phyloP scores from a whole-genome alignment of 805 yeast genomes.

The Hanseniaspora hatyaiensis region DNA sequence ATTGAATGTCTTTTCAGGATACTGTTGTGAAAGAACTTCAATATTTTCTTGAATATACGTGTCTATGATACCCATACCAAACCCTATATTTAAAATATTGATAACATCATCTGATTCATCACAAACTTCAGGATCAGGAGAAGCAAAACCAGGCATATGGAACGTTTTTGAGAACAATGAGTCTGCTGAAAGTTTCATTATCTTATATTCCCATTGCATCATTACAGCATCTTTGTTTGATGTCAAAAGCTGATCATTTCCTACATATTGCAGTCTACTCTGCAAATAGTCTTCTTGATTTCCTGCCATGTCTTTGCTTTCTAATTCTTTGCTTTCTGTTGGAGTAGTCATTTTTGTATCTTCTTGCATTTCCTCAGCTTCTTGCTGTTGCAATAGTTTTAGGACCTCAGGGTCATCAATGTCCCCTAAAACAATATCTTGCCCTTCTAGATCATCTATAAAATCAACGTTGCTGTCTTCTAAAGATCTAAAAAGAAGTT shows the following conservation, averaged over 20 bases:
- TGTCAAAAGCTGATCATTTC: slow-evolving; percentile 59
- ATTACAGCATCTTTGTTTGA: slow-evolving; percentile 76
- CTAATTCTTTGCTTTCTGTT: no score
- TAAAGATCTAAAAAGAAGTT: slow-evolving; percentile 8
- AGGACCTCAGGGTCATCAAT: slow-evolving; percentile 20
- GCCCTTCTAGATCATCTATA: slow-evolving; percentile 9
- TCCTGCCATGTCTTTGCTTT: slow-evolving; percentile 44
- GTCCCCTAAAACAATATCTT: slow-evolving; percentile 8
- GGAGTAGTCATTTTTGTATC: no score
- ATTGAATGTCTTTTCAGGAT: slow-evolving; percentile 37
- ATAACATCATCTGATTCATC: slow-evolving; percentile 33
- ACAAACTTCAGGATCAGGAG: slow-evolving; percentile 18
- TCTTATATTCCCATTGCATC: slow-evolving; percentile 90
- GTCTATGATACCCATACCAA: slow-evolving; percentile 96
- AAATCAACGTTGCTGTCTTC: slow-evolving; percentile 14
- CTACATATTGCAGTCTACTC: slow-evolving; percentile 53
- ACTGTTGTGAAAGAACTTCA: slow-evolving; percentile 25
- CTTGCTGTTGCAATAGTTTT: slow-evolving; percentile 13
- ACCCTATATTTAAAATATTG: slow-evolving; percentile 72
- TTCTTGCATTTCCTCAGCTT: no score
- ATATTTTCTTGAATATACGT: slow-evolving; percentile 45
- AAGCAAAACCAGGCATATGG: slow-evolving; percentile 17
- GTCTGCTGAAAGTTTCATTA: slow-evolving; percentile 73
- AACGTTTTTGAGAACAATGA: slow-evolving; percentile 44
- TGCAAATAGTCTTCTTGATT: slow-evolving; percentile 53